Base-by-base conservation (phyloP, 139 green algal species). In the Raphidocelis subcapitata region DNA sequence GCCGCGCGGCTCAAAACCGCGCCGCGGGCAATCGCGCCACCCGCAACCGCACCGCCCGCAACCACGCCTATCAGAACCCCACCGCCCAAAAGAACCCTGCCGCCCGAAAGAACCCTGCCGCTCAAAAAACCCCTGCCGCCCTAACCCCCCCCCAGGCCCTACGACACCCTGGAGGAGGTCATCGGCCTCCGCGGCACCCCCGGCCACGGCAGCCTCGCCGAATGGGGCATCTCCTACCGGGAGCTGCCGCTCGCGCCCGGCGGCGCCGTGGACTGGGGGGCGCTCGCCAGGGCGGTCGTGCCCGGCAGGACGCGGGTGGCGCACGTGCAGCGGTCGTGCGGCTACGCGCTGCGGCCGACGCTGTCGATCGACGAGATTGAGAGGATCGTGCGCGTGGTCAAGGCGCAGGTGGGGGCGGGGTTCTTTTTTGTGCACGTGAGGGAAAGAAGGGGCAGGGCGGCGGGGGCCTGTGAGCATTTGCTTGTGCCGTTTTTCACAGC, bases 101-200 rank as follows among this genome's bases (percentile, higher is more conserved):
- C 31, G 56, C 56, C 31, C n/a, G n/a, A 63, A 26, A 63, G 12
- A 26, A 63, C 1, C 56, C 16, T 69, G 63, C 20, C 55, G 65
- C 2, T 56, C 49, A n/a, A 16, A 16, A 18, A n/a, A 56, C 49
- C 49, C 49, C 2, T n/a, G 15, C 24, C 56, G 15, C 1, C 56
- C 14, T 26, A 1, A 21, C 1, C 56, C 21, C 1, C 26, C 10
- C 36, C 44, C 85, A 92, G 84, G 52, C 94, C 94, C 0, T 99
- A 99, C 56, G 95, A 99, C 88, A 99, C 95, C 0, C 79, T 99
- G 82, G 91, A 98, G 78, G 93, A 98, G 84, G 95, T 99, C 41
- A 97, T 98, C 54, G 94, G 95, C 26, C 65, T 88, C n/a, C 68
- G 90, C 3, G 92, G 93, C 46, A 85, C 75, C 3, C 72, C 79